These are phyloP conservation scores for Tulasnella sp. DNA, from an alignment of 768 basidiomycete species.

Conservation along the genomic window DNA sequence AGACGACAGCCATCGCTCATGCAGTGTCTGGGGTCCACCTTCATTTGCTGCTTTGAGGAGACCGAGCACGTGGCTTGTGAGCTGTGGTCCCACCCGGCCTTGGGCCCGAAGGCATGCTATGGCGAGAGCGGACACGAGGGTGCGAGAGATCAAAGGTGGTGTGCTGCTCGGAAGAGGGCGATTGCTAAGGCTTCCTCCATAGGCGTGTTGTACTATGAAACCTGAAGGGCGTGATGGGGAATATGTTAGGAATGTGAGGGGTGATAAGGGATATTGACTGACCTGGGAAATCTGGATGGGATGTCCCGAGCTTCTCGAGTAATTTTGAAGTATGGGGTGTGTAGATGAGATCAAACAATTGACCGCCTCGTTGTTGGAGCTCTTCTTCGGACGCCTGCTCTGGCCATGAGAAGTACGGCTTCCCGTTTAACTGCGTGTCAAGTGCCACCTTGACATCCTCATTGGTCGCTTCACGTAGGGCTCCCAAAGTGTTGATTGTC, in stretches of 20 bases:
- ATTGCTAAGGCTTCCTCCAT: slow-evolving; percentile 69
- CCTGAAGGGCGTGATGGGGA: slow-evolving; percentile 32
- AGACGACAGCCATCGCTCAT: slow-evolving; percentile 26
- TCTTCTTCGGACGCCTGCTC: slow-evolving; percentile 31
- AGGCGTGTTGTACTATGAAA: slow-evolving; percentile 71
- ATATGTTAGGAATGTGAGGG: slow-evolving; percentile 5
- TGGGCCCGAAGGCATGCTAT: slow-evolving; percentile 80
- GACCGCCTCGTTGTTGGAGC: slow-evolving; percentile 55
- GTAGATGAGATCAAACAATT: slow-evolving; percentile 81
- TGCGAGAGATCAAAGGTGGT: slow-evolving; percentile 64
- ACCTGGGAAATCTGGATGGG: slow-evolving; percentile 94
- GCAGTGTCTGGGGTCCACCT: slow-evolving; percentile 35
- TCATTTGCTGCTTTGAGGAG: slow-evolving; percentile 69
- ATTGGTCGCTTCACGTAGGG: slow-evolving; percentile 65
- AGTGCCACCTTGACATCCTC: slow-evolving; percentile 54
- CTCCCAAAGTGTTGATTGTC: slow-evolving; percentile 76
- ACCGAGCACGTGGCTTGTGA: slow-evolving; percentile 82
- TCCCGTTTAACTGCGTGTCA: slow-evolving; percentile 5
- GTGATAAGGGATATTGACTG: slow-evolving; percentile 30
- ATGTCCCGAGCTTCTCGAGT: slow-evolving; percentile 70
- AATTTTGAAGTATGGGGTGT: slow-evolving; percentile 83
- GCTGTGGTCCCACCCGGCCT: slow-evolving; percentile 73
- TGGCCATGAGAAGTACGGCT: background rate
- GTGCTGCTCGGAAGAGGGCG: slow-evolving; percentile 51
- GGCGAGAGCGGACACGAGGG: slow-evolving; percentile 74